Conservation (phyloP, 768 basidiomycete genomes). For the Termitomyces sp. region DNA sequence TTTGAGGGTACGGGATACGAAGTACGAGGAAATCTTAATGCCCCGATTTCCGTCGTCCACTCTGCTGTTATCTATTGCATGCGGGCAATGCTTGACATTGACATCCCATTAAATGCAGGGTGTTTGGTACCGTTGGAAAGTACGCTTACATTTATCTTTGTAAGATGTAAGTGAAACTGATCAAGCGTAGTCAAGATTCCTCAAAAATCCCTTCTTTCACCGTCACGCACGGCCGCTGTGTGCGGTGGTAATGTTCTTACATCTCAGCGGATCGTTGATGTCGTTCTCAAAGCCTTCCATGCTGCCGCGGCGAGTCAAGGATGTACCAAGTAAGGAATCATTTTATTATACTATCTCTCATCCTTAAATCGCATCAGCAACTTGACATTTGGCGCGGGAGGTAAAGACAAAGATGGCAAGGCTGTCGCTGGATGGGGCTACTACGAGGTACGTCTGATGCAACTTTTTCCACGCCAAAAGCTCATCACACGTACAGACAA, state of each 20-base stretch:
- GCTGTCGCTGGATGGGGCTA: slow-evolving; percentile 85
- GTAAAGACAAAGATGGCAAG: slow-evolving; percentile 78
- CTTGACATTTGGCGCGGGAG: slow-evolving; percentile 83
- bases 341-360: slow-evolving; percentile 7
- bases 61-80: slow-evolving; percentile 88
- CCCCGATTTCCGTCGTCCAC: slow-evolving; percentile 82
- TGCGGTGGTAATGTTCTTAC: slow-evolving; percentile 92
- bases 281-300: slow-evolving; percentile 88
- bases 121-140: slow-evolving; percentile 84
- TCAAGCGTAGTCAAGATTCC: slow-evolving; percentile 67
- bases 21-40: slow-evolving; percentile 79
- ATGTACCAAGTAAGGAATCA: slow-evolving; percentile 70
- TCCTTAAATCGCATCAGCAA: slow-evolving; percentile 42
- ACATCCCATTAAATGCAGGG: slow-evolving; percentile 92
- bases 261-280: slow-evolving; percentile 91
- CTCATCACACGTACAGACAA: slow-evolving; percentile 53
- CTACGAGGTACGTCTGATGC: slow-evolving; percentile 51
- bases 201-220: slow-evolving; percentile 68
- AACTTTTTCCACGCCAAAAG: slow-evolving; percentile 1
- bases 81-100: slow-evolving; percentile 77
- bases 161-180: background rate
- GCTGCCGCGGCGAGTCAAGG: slow-evolving; percentile 92
- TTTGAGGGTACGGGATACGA: slow-evolving; percentile 82
- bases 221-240: slow-evolving; percentile 83
- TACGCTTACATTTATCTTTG: slow-evolving; percentile 23